phyloP scores from a whole-genome alignment of 345 rosid species.

The Clausena lansium region DNA sequence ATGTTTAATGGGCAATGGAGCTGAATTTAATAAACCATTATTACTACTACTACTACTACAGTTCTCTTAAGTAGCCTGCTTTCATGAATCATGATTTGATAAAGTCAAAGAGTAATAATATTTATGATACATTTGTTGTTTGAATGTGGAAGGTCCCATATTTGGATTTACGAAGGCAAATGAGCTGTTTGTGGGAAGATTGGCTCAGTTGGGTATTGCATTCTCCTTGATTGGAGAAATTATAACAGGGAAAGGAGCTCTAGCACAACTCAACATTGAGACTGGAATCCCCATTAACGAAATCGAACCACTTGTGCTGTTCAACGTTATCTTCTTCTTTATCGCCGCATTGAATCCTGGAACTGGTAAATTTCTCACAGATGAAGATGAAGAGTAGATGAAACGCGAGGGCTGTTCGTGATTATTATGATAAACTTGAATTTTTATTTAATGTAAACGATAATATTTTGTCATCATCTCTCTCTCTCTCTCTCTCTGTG shows the following conservation, averaged over 20 bases:
- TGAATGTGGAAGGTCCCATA: constrained; percentile 61
- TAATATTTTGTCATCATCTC: too few species aligned
- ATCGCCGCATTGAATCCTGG: constrained; percentile 92
- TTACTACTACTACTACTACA: too few species aligned
- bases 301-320: constrained; percentile 87
- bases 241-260: constrained; percentile 91
- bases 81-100: too few species aligned
- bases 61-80: too few species aligned
- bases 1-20: not conserved
- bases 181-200: constrained; percentile 88
- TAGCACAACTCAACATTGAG: constrained; percentile 95
- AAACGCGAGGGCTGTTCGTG: not conserved
- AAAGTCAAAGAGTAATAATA: too few species aligned
- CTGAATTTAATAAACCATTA: too few species aligned
- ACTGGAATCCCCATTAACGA: constrained; percentile 88
- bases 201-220: constrained; percentile 94
- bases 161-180: constrained; percentile 95
- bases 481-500: too few species aligned
- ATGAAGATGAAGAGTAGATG: constrained; percentile 47
- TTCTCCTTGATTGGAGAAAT: constrained; percentile 95
- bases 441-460: not conserved
- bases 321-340: constrained; percentile 91
- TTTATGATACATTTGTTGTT: not conserved
- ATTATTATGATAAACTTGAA: not conserved
- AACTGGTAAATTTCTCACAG: constrained; percentile 84